Evolutionary conservation across 2,329 filamentous ascomycete genomes (phyloP).

Genomic region (Exophiala mesophila): DNA sequence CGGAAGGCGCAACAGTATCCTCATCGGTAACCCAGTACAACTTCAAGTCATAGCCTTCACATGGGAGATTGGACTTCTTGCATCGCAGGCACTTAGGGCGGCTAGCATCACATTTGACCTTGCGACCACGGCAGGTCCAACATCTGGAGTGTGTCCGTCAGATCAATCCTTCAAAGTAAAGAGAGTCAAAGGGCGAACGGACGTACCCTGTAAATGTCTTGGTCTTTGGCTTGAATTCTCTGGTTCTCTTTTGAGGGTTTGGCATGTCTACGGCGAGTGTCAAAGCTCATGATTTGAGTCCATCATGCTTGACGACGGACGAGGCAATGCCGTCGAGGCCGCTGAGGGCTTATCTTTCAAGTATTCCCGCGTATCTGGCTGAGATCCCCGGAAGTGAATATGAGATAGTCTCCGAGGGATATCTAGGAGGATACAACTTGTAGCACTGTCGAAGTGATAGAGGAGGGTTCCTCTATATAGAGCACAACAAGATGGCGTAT

Average conservation of each 20-base stretch:
- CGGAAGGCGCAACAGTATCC: conserved; percentile 15
- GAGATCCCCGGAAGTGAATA: too few relatives aligned
- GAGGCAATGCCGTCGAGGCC: not conserved
- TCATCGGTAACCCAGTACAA: conserved; percentile 18
- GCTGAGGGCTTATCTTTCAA: too few relatives aligned
- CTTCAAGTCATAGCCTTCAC: conserved; percentile 16
- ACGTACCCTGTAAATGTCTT: conserved; percentile 17
- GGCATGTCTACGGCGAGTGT: not conserved
- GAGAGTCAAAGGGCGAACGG: not conserved
- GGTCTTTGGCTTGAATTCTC: conserved; percentile 11
- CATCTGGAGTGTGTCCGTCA: too few relatives aligned
- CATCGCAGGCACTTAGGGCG: conserved; percentile 12
- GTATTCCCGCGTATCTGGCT: too few relatives aligned
- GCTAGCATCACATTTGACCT: conserved; percentile 16
- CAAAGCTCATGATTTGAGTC: not conserved
- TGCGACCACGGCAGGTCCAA: conserved; percentile 15
- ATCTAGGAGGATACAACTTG: too few relatives aligned
- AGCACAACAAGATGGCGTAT: too few relatives aligned
- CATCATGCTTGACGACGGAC: not conserved
- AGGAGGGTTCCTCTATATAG: too few relatives aligned
- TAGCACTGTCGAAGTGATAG: too few relatives aligned
- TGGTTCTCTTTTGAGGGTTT: conserved; percentile 3
- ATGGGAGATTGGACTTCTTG: conserved; percentile 6
- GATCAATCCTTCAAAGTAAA: too few relatives aligned
- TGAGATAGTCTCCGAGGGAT: too few relatives aligned